These are phyloP conservation scores for Phytophthora cactorum DNA, from an alignment of 352 stramenopile genomes.

Conservation along the genomic window DNA sequence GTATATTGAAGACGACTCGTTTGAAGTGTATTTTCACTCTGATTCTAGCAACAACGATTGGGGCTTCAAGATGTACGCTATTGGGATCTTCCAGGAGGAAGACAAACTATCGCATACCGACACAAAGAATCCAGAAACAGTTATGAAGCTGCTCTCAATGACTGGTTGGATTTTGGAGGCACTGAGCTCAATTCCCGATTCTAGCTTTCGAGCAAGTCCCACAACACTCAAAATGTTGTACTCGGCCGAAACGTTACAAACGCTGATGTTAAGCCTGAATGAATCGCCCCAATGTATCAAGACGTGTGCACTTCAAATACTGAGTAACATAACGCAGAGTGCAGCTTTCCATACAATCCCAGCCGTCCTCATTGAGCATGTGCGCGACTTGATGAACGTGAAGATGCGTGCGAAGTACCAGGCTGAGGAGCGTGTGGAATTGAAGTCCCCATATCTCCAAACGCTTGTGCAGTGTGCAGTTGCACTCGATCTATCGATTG, in stretches of 20 bases:
- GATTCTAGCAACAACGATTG: conserved; percentile 88
- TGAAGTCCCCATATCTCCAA: conserved; percentile 74
- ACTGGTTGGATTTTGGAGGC: conserved; percentile 50
- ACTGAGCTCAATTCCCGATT: conserved; percentile 27
- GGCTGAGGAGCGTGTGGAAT: conserved; percentile 51
- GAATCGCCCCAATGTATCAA: conserved; percentile 53
- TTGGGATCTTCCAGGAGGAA: conserved; percentile 64
- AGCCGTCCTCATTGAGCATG: conserved; percentile 40
- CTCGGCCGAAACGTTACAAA: conserved; percentile 42
- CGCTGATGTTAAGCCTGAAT: conserved; percentile 40
- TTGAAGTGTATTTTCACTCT: conserved; percentile 87
- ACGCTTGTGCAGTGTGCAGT: conserved; percentile 63
- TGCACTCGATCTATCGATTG: conserved; percentile 61
- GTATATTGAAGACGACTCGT: conserved; percentile 69
- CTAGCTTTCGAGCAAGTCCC: conserved; percentile 15
- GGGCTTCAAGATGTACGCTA: conserved; percentile 88
- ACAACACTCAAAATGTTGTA: conserved; percentile 34
- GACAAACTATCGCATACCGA: neutral
- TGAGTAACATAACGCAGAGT: conserved; percentile 51
- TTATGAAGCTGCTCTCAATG: conserved; percentile 40
- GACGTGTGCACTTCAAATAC: conserved; percentile 41
- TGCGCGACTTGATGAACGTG: conserved; percentile 47
- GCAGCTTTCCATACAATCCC: conserved; percentile 48
- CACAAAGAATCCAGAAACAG: conserved; percentile 8
- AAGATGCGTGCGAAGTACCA: conserved; percentile 63